phyloP scores from a whole-genome alignment of 176 grass and related monocot species.

The Triticum timopheevii region DNA sequence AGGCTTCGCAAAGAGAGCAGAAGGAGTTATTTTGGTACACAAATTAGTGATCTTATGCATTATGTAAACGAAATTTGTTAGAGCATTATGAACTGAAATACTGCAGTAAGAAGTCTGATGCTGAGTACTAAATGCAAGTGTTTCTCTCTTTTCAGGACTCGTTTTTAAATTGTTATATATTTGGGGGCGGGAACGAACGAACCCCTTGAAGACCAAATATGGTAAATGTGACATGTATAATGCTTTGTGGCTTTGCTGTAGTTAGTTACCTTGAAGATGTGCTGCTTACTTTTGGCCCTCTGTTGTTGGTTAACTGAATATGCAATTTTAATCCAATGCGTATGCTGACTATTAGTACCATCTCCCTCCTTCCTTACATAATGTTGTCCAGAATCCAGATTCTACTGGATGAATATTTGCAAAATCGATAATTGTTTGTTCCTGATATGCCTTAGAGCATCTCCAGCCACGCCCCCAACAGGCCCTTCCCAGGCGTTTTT shows the following conservation, averaged over 20 bases:
- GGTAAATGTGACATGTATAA: constrained; percentile 33
- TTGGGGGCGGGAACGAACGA: constrained; percentile 3
- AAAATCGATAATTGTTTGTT: not conserved
- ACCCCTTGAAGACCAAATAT: not conserved
- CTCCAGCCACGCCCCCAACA: too few species aligned
- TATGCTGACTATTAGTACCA: not conserved
- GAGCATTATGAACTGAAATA: not conserved
- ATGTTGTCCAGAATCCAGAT: not conserved
- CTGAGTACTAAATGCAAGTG: not conserved
- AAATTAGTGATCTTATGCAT: not conserved
- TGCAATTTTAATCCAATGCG: constrained; percentile 5
- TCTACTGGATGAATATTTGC: constrained; percentile 10
- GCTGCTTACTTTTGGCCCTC: constrained; percentile 1
- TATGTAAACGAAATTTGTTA: not conserved
- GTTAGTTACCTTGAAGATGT: not conserved
- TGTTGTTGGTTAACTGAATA: constrained; percentile 24
- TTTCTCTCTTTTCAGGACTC: constrained; percentile 25
- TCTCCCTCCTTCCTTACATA: not conserved
- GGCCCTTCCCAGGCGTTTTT: too few species aligned
- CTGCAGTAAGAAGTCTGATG: not conserved
- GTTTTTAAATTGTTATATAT: constrained; percentile 19
- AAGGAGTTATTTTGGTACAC: not conserved
- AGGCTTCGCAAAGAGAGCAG: not conserved
- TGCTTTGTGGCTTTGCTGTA: constrained; percentile 8
- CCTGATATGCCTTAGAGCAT: not conserved